Evolutionary conservation across 2,329 filamentous ascomycete species (phyloP), one percentile per base, ranked within the genome.

Genomic region (Tolypocladium amazonense): DNA sequence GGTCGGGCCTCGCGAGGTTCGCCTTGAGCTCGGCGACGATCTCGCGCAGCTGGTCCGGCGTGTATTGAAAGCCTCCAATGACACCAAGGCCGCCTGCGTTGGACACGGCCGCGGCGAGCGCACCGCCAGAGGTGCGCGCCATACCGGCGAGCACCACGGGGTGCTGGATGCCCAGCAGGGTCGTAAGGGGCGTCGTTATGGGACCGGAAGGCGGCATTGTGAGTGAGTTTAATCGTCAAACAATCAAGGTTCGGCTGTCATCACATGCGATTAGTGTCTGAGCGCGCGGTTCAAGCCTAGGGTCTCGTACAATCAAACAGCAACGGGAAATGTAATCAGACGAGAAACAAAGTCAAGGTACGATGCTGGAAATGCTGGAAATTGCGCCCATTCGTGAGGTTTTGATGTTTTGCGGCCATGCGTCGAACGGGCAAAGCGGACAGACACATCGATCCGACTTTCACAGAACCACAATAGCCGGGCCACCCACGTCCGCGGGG

Each of bases 131-230:
- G 12, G 89, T 90, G 63, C 89, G 85, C 2, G 93, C 92, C 93
- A 97, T 97, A 68, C 93, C 93, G 39, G 93, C 93, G 25, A 97
- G 89, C 65, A 97, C 79, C 73, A 97, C 87, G 47, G 93, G 93
- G 76, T 97, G 92, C 65, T 87, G 79, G 75, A 97, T 96, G 30
- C 85, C 84, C 58, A 97, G 83, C 57, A 97, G 86, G 59, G 79
- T 79, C 64, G 88, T 92, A 43, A 96, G 82, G 2, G 90, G 89
- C 14, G 91, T 95, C 61, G 83, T 84, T 67, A 94, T 87, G 61
- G 85, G 79, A 55, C 78, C 78, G 55, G 71, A 60, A 25, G 74
- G 65, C 59, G 76, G 70, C 76, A 80, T 81, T 53, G 15, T 67
- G 61, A 23, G 14, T 47, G 43, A 47, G 11, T 9, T 25, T 8